Base-by-base conservation (phyloP, 345 rosid genomes). In the Barbarea vulgaris region DNA sequence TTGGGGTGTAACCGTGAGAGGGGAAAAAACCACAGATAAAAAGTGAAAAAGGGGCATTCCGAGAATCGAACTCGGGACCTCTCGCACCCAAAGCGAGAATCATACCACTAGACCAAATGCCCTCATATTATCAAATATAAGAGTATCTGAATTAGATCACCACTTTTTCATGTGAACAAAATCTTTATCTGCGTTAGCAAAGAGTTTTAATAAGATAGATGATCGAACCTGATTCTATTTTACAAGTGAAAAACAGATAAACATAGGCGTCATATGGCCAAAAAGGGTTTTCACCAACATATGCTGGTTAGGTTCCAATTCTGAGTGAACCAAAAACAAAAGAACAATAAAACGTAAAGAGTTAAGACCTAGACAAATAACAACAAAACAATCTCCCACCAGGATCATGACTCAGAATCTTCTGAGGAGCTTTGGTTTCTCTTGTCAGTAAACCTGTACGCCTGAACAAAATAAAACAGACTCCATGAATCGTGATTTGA, bases 31-130 rank as follows among this genome's bases (percentile, higher is more conserved):
- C 6, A 30, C 3, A n/a, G 5, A 8, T 1, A n/a, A 3, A n/a
- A 2, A 14, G 6, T 28, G 3, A 8, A 19, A 21, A 42, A 30
- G 67, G 80, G 83, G 82, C 83, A 83, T 89, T 91, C 90, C 85
- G 86, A 85, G 89, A 88, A 88, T 91, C 79, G 89, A 89, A 89
- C 88, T 85, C 87, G 86, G 87, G 90, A 85, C 90, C 90, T 87
- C 86, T 86, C 80, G 88, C 87, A 88, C 89, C 86, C 89, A 81
- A 90, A 90, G 91, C 87, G 86, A 90, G 91, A 84, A 86, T 88
- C 85, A 83, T 85, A 75, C 88, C 91, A 84, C 88, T 84, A 86
- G 86, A 89, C 87, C 88, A 86, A 91, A 91, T 80, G 90, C 96
- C 88, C 88, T 47, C 2, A 0, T 17, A 7, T 6, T 28, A 1